Base-by-base conservation (phyloP, 805 yeast genomes). In the Yarrowia sp. region DNA sequence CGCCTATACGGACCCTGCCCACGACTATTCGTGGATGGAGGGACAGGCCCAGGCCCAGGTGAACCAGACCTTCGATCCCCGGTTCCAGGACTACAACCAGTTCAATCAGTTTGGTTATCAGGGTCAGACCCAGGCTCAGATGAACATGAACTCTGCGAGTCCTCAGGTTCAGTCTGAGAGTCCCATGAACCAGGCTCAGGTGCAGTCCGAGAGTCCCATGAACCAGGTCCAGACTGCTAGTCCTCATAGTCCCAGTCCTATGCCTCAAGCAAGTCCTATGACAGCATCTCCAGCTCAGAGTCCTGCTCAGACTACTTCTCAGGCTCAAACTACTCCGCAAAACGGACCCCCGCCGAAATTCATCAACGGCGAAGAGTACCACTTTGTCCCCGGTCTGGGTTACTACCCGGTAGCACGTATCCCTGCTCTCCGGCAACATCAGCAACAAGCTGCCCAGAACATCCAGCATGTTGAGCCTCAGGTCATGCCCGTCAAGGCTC, bases 311-410 rank as follows among this genome's bases (percentile, higher is more conserved):
- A 13, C 35, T 32, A 16, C 16, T n/a, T n/a, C 39, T 14, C 39
- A 35, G 13, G 39, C 19, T 35, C 21, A 31, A 6, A 16, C 51
- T 6, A 22, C 18, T 24, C 22, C 10, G 2, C 10, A 25, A 25
- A 7, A 33, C 8, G 38, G 22, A 12, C 60, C 60, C 18, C 60
- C 60, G 10, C 60, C 60, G 10, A 53, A 53, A 24, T 18, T 53
- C 33, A 36, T 53, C 35, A 53, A 53, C 10, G 60, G 60, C 6
- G 35, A 36, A 36, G 60, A 53, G 42, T 53, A 36, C 35, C 44
- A 36, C 9, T 53, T 53, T 22, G 46, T 53, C 4, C 46, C 60
- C 1, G 60, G 60, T 1, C 18, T 53, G 7, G 60, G 60, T 7
- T 53, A 53, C 35, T 53, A 53, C 16, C 60, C 60, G 7, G 46